phyloP scores from a whole-genome alignment of 2,329 filamentous ascomycete species.

The Pochonia chlamydosporia region DNA sequence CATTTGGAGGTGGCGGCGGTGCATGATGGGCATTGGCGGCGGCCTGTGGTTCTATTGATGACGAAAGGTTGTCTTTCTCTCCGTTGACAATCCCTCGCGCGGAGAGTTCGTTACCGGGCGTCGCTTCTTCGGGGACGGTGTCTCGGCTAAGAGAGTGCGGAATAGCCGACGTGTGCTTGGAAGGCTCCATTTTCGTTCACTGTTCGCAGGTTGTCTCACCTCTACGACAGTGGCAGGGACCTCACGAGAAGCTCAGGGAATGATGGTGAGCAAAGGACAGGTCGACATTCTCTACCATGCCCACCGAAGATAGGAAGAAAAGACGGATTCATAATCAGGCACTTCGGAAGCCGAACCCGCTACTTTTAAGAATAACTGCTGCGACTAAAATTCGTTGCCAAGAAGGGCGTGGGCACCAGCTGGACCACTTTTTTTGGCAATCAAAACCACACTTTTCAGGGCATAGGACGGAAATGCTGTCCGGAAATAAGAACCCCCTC shows the following conservation, averaged over 20 bases:
- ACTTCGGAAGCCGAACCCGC: neutral
- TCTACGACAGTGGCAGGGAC: neutral
- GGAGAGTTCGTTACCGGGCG: neutral
- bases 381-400: neutral
- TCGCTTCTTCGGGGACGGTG: too few species aligned
- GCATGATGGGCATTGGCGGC: neutral
- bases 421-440: neutral
- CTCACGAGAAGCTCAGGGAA: neutral
- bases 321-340: neutral
- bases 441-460: neutral
- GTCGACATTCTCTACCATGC: neutral
- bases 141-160: neutral
- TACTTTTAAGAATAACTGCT: too few species aligned
- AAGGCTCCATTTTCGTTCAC: neutral
- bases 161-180: neutral
- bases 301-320: neutral
- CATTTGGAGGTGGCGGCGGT: slow-evolving; percentile 42
- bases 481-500: neutral
- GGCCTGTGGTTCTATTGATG: neutral
- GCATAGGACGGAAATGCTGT: neutral
- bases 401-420: neutral
- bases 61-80: neutral
- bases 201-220: neutral
- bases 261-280: neutral
- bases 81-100: neutral